phyloP scores from a whole-genome alignment of 768 basidiomycete species.

The Brasilioporus rufonigricans region DNA sequence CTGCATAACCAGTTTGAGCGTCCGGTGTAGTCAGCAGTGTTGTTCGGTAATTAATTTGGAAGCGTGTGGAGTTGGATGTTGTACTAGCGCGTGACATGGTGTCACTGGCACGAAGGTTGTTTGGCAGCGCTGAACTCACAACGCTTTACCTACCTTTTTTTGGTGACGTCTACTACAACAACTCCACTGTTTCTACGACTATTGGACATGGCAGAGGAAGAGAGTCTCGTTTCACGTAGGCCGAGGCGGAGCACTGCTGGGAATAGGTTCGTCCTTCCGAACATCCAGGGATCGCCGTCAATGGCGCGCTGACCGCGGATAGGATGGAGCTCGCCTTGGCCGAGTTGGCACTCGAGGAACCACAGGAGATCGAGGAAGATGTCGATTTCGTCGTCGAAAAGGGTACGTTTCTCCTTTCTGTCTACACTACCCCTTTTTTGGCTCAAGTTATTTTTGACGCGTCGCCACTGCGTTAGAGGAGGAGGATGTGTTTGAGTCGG shows the following conservation, averaged over 20 bases:
- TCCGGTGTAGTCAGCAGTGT: no score
- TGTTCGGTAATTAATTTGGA: no score
- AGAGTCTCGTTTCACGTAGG: slow-evolving; percentile 50
- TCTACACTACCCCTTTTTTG: background rate
- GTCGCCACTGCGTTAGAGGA: slow-evolving; percentile 51
- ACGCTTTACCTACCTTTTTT: slow-evolving; percentile 6
- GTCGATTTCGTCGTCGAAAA: slow-evolving; percentile 65
- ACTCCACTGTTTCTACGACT: background rate
- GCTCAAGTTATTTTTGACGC: background rate
- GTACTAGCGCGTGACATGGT: no score
- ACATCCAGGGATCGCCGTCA: background rate
- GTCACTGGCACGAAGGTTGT: background rate
- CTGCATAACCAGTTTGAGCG: no score
- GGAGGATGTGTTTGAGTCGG: slow-evolving; percentile 77
- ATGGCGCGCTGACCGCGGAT: slow-evolving; percentile 3
- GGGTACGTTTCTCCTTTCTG: slow-evolving; percentile 37
- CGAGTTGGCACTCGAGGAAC: slow-evolving; percentile 43
- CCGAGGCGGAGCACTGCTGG: slow-evolving; percentile 74
- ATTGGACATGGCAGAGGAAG: slow-evolving; percentile 16
- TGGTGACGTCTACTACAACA: background rate
- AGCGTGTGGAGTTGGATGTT: no score
- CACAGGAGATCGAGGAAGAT: slow-evolving; percentile 69
- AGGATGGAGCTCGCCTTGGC: slow-evolving; percentile 82
- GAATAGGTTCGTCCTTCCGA: slow-evolving; percentile 51
- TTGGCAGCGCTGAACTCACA: slow-evolving; percentile 18